Evolutionary conservation across 768 basidiomycete species (phyloP), one percentile per base, ranked within the genome.

Genomic region (Trametes sanguinea): DNA sequence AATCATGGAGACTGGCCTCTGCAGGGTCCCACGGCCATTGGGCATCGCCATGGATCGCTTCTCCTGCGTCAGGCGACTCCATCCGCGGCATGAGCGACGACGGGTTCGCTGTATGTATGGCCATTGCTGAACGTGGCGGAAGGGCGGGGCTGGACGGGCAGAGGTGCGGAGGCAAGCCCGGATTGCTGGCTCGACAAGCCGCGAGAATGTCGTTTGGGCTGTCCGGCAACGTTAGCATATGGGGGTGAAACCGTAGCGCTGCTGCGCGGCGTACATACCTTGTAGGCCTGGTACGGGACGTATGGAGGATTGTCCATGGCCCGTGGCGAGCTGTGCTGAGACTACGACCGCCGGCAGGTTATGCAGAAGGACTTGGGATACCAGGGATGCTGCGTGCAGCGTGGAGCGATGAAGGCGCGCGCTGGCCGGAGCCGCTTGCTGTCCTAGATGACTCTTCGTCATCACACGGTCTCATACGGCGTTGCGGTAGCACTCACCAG

Each of bases 201-300:
- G 53, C 79, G 76, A 0, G 78, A 78, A 63, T 83, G 82, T 29
- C 81, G 75, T 69, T 82, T 83, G 11, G 82, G 75, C 81, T 83
- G 47, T 53, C 50, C 33, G 59, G 22, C 17, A 33, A 35, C 6
- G n/a, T 58, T 44, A 44, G 58, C 3, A 51, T 11, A 6, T 22
- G 39, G 6, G 52, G 27, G 35, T 47, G 57, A 39, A 39, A 56
- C 13, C 1, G 22, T 22, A 51, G 11, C 4, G 17, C 7, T 37
- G 35, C 30, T 39, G 13, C 0, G 11, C 35, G 35, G 11, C 35
- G 35, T 64, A 47, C 70, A 56, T 55, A 79, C 81, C 74, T 70
- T 80, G 72, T 83, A 83, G 0, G 81, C 77, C 65, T 80, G 80
- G 71, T 83, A 83, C 4, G 81, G 80, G 11, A 83, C 76, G n/a